These are phyloP conservation scores for Quercus rubra DNA, from an alignment of 306 rosid genomes.

Conservation along the genomic window DNA sequence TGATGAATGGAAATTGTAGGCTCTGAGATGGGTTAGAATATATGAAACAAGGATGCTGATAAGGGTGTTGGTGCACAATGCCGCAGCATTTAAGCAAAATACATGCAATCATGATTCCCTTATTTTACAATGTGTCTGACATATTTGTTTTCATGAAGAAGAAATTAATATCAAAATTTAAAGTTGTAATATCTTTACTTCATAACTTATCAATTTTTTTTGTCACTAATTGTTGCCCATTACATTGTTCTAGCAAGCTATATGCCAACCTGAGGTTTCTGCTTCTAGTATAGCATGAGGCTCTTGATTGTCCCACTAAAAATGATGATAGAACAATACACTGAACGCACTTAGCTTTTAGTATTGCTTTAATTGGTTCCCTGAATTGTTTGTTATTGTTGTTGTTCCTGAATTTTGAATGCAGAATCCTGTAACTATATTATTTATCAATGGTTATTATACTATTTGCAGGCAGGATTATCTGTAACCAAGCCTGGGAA, in stretches of 20 bases:
- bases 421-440: not conserved
- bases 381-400: not conserved
- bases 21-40: not conserved
- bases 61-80: not conserved
- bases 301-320: slow-evolving; percentile 7
- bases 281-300: slow-evolving; percentile 1
- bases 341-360: slow-evolving; percentile 4
- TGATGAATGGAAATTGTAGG: not conserved
- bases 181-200: not conserved
- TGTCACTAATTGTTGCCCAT: not conserved
- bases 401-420: not conserved
- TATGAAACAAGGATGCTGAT: not conserved
- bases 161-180: not conserved
- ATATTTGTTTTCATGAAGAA: not conserved
- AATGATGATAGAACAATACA: slow-evolving; percentile 6
- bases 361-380: not conserved
- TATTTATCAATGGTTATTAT: slow-evolving; percentile 20
- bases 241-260: not conserved
- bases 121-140: not conserved
- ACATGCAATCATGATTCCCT: not conserved
- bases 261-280: not conserved
- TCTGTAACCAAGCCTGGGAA: slow-evolving; percentile 43
- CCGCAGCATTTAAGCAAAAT: too few relatives aligned
- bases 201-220: not conserved
- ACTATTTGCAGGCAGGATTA: slow-evolving; percentile 58